Base-by-base conservation (phyloP, 768 basidiomycete genomes). In the Astraeus odoratus region DNA sequence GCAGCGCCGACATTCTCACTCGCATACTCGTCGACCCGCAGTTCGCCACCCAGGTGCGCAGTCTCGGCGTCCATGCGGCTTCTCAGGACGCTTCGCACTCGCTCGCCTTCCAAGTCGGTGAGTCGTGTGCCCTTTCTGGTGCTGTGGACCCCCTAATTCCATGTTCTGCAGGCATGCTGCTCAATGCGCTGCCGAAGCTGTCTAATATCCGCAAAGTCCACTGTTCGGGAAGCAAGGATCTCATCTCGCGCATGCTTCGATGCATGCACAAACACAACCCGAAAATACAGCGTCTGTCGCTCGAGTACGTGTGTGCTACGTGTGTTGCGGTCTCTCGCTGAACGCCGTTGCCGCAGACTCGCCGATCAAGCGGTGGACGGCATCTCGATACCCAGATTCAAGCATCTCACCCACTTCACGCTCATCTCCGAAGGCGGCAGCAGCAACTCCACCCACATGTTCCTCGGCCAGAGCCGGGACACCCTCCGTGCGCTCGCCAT, bases 1-100 rank as follows among this genome's bases (percentile, higher is more conserved):
- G 81, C 15, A 83, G 75, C 49, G 83, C 83, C 3, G 84, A 85
- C 51, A 81, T 86, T 44, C 68, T 87, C 29, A 81, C 80, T 0
- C 69, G 79, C 26, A 74, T 86, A 45, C 78, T 85, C 38, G 69
- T 76, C 12, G 81, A 86, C 54, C 55, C 70, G 0, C 57, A 67
- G 4, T 86, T 85, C 49, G 80, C 83, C 0, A 64, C 67, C 39
- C 72, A 75, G 18, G 74, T 86, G 33, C 67, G 69, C 52, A 78
- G 76, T 13, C 51, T 86, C 48, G 71, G 75, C 20, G 73, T 86
- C 26, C 81, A 76, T 54, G 78, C 80, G 4, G 68, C 74, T 15
- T 64, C 65, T 23, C 63, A 70, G 24, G 71, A 77, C 26, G 67
- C 66, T 43, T 70, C 70, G 40, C 75, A 73, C 13, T 64, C 75